These are phyloP conservation scores for Halophytophthora polymorphica DNA, from an alignment of 352 stramenopile species.

Conservation along the genomic window DNA sequence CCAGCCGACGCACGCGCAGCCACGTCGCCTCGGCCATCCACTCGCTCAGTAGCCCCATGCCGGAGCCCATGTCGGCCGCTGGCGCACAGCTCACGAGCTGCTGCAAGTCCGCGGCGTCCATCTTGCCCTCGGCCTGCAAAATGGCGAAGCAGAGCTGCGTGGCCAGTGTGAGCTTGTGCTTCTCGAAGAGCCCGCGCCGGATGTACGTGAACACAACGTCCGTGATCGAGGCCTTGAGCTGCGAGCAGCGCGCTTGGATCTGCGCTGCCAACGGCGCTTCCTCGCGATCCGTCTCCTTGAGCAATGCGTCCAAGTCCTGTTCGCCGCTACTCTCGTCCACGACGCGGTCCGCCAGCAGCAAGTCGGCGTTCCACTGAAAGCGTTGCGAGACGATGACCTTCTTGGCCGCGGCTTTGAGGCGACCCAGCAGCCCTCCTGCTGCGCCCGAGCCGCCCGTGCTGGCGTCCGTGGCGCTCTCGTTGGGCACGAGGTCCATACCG, in stretches of 20 bases:
- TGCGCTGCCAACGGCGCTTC: slow-evolving; percentile 46
- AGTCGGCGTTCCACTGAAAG: slow-evolving; percentile 86
- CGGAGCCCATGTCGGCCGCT: slow-evolving; percentile 35
- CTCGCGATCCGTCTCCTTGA: slow-evolving; percentile 67
- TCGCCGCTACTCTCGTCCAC: slow-evolving; percentile 43
- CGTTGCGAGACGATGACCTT: slow-evolving; percentile 80
- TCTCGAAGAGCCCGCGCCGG: slow-evolving; percentile 91
- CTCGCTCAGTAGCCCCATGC: slow-evolving; percentile 91
- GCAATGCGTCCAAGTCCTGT: slow-evolving; percentile 57
- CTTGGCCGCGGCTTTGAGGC: slow-evolving; percentile 80
- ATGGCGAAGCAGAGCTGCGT: slow-evolving; percentile 93
- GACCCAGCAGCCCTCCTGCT: slow-evolving; percentile 39
- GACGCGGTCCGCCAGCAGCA: slow-evolving; percentile 72
- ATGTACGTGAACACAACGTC: slow-evolving; percentile 95
- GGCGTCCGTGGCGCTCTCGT: slow-evolving; percentile 28
- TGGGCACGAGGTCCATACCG: slow-evolving; percentile 89
- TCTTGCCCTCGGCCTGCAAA: slow-evolving; percentile 68
- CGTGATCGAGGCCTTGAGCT: slow-evolving; percentile 67
- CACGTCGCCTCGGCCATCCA: slow-evolving; percentile 90
- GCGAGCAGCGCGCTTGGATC: slow-evolving; percentile 52
- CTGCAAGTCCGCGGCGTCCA: slow-evolving; percentile 48
- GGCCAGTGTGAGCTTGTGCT: slow-evolving; percentile 91
- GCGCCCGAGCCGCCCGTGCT: slow-evolving; percentile 10
- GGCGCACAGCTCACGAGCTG: slow-evolving; percentile 73
- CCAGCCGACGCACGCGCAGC: slow-evolving; percentile 89